Evolutionary conservation across 495 filamentous ascomycete genomes (phyloP).

Genomic region (Hamigera avellanea): DNA sequence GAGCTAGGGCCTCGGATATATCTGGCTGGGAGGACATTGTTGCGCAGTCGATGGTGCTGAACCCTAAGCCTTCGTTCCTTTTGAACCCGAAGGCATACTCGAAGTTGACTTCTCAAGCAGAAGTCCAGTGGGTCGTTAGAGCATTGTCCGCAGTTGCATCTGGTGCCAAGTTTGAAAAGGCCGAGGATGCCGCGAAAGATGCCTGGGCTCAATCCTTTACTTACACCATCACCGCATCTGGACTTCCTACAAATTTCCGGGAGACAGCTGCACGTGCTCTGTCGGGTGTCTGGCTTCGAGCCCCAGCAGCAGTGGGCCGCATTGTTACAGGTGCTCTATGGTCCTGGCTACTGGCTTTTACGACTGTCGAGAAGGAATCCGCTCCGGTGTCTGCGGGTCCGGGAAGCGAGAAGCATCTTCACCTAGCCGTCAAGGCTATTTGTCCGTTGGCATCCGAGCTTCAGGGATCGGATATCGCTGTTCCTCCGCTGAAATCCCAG

Average conservation of each 20-base stretch:
- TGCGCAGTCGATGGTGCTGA: conserved; percentile 48
- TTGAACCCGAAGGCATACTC: conserved; percentile 74
- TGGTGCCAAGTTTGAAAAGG: conserved; percentile 19
- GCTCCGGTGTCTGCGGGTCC: conserved; percentile 58
- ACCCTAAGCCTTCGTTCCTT: conserved; percentile 73
- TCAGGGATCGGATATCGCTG: conserved; percentile 20
- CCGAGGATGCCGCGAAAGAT: conserved; percentile 26
- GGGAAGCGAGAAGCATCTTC: conserved; percentile 37
- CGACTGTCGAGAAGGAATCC: conserved; percentile 63
- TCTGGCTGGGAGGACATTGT: conserved; percentile 37
- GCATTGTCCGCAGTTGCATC: conserved; percentile 52
- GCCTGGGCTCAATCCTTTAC: conserved; percentile 77
- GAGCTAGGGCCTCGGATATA: conserved; percentile 19
- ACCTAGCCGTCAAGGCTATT: conserved; percentile 59
- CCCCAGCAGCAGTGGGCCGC: conserved; percentile 41
- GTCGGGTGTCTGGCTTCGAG: conserved; percentile 41
- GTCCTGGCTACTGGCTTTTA: conserved; percentile 61
- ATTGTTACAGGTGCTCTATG: conserved; percentile 63
- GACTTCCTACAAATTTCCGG: conserved; percentile 44
- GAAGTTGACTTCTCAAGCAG: conserved; percentile 59
- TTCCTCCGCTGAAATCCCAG: conserved; percentile 42
- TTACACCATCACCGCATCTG: conserved; percentile 55
- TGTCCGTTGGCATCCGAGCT: conserved; percentile 39
- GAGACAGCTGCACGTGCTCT: conserved; percentile 47
- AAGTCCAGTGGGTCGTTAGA: conserved; percentile 63